Evolutionary conservation across 768 basidiomycete genomes (phyloP), one percentile per base, ranked within the genome.

Genomic region (Lactarius vividus): DNA sequence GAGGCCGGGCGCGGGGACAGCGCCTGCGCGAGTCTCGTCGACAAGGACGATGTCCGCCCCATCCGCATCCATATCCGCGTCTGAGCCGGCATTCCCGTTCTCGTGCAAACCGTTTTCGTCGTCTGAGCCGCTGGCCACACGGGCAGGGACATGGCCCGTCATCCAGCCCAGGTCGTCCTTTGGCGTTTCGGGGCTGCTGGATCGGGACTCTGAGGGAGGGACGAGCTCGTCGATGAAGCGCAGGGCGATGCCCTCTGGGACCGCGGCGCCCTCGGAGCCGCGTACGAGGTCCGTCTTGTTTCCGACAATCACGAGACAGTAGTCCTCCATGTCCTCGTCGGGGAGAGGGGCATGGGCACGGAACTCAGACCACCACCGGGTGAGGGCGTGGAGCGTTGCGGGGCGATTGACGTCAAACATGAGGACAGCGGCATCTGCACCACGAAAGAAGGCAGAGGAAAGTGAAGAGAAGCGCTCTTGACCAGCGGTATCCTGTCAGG

Each of bases 401-500:
- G 85, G 85, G 4, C 82, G 73, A 69, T 88, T 91, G 35, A 90
- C 88, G 72, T 94, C 91, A 74, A 89, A 95, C 79, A 93, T 84
- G 69, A 95, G 82, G 18, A 95, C 67, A 1, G 83, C 91, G 1
- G 92, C 93, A 71, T 94, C 91, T 3, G 92, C 90, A 2, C 90
- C 90, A 7, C 93, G 84, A 71, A 92, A 95, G 77, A 94, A 94
- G 0, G 93, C 91, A 0, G 84, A 80, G 0, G 92, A 91, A 20
- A 94, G 82, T 46, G 84, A 87, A 1, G 91, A 91, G 78, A 95
- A 94, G 5, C 93, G 85, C 72, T 95, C 92, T 74, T 95, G 93
- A 2, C 93, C 92, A 1, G 91, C 90, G 0, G 91, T 93, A 72
- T 94, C 92, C 88, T 92, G 70, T 26, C 37, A 33, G 29, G 42